A percentile compares a stretch with the other conserved stretches of the same genome.
Conservation (phyloP, 2,329 filamentous ascomycete species). For the Elsinoe fawcettii region DNA sequence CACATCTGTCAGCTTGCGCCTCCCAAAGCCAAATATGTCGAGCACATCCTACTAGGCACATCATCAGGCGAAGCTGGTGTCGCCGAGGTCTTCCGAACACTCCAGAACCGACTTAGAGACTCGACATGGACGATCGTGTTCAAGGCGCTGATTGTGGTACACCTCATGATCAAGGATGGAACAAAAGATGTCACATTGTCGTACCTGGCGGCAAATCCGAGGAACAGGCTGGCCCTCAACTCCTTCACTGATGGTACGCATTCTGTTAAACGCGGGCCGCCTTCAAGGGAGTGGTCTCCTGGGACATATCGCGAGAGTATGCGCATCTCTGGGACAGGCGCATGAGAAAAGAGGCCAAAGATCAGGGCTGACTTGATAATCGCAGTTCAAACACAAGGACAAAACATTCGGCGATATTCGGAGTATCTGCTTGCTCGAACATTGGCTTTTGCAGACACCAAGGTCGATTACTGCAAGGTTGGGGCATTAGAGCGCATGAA, state of each 20-base stretch:
- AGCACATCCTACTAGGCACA: conserved; percentile 92
- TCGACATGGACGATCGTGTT: conserved; percentile 99
- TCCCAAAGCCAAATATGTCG: conserved; percentile 98
- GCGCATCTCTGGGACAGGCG: conserved; percentile 10
- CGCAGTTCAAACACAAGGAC: conserved; percentile 83
- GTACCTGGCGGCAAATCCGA: conserved; percentile 72
- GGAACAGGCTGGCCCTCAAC: conserved; percentile 73
- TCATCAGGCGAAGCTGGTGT: conserved; percentile 92
- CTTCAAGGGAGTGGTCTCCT: conserved; percentile 14
- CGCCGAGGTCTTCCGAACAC: conserved; percentile 86
- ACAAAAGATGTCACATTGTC: conserved; percentile 79
- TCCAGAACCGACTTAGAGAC: conserved; percentile 82
- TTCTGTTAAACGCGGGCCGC: conserved; percentile 6
- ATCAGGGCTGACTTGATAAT: conserved; percentile 31
- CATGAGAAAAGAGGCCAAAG: not conserved
- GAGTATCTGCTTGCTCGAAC: conserved; percentile 79
- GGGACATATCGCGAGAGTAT: conserved; percentile 11
- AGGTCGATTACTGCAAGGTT: conserved; percentile 79
- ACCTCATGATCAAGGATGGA: conserved; percentile 96
- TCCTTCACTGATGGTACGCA: conserved; percentile 81
- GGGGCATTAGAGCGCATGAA: conserved; percentile 71
- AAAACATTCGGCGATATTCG: conserved; percentile 87
- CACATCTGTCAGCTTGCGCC: conserved; percentile 66
- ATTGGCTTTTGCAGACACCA: conserved; percentile 72
- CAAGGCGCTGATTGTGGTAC: conserved; percentile 91